Evolutionary conservation across 768 basidiomycete genomes (phyloP), one percentile per base, ranked within the genome.

Genomic region (Naganishia randhawae): DNA sequence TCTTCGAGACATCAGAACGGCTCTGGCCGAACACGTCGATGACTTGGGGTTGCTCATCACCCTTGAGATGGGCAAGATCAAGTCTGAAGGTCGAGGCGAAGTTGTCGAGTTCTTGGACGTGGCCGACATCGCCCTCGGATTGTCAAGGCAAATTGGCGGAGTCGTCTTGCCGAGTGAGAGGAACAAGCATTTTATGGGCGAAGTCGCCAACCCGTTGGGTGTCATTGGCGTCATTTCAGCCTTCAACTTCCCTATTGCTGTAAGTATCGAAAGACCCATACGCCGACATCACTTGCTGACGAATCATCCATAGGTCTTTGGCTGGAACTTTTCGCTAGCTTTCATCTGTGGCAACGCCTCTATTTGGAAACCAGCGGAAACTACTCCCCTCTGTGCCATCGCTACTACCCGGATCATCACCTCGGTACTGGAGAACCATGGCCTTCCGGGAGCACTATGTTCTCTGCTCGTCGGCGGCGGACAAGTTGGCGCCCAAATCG

Each of bases 61-160:
- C 57, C 68, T 80, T 29, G 82, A 82, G 70, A 82, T 82, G 82
- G 82, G 95, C 19, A 87, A 98, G 82, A 93, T 96, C 72, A 85
- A 83, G 73, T 88, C 89, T 17, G 94, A 96, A 78, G 94, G 94
- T 29, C 83, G 87, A 22, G 94, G 94, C 17, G 92, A 96, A 81
- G 92, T 97, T 74, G 85, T 96, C 68, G 93, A 96, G 76, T 91
- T 95, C 71, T 91, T 96, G 77, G 76, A 89, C 83, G 48, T 53
- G 11, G 48, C 70, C 72, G 93, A 96, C 80, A 95, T 92, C 80
- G 93, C 86, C n/a, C 87, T 91, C 22, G 93, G 93, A 16, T 82
- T 96, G 48, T 94, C 92, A 17, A 85, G 92, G 72, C 92, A 91
- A 87, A 94, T 95, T 90, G 91, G 91, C 70, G 93, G 93, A 37